Base-by-base conservation (phyloP, 2,329 filamentous ascomycete genomes). In the Coniella vitis region DNA sequence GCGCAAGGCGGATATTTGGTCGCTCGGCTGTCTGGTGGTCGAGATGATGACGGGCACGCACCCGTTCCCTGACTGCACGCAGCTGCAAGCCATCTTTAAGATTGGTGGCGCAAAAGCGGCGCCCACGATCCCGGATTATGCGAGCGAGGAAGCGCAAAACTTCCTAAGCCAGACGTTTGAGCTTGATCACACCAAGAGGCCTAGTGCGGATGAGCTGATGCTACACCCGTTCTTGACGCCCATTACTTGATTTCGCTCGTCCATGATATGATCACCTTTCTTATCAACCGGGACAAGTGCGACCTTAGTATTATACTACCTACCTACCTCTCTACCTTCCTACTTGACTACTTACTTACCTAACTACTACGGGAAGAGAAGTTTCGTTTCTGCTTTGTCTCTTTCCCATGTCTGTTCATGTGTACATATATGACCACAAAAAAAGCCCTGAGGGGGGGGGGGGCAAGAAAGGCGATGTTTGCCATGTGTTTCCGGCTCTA, bases 11-110 rank as follows among this genome's bases (percentile, higher is more conserved):
- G 93, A 98, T 62, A 98, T 98, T 59, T 98, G 93, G 93, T 95
- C 89, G 39, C 79, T 98, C 20, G 93, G 93, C 31, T 98, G 93
- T 65, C 74, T 98, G 45, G 89, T 98, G 13, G 91, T 98, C 20
- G 93, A 98, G 72, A 98, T 98, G 93, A 95, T 97, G 76, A 97
- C 93, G 12, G 93, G 93, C 48, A 86, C 83, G 38, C 93, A 97
- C 64, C 93, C 93, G 1, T 96, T 96, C 75, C 93, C 93, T 0
- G 91, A 95, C 69, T 95, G 90, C 73, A 94, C 88, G 52, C 94
- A 98, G 68, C 75, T 98, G 55, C 93, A 98, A 65, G 93, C 93
- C 52, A 96, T 98, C 62, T 98, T 98, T 76, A 95, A 95, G 72
- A 97, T 98, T 64, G 90, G 90, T 35, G 90, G 86, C 56, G 84